phyloP scores from a whole-genome alignment of 2,329 filamentous ascomycete genomes.

The Cercospora citrullina region DNA sequence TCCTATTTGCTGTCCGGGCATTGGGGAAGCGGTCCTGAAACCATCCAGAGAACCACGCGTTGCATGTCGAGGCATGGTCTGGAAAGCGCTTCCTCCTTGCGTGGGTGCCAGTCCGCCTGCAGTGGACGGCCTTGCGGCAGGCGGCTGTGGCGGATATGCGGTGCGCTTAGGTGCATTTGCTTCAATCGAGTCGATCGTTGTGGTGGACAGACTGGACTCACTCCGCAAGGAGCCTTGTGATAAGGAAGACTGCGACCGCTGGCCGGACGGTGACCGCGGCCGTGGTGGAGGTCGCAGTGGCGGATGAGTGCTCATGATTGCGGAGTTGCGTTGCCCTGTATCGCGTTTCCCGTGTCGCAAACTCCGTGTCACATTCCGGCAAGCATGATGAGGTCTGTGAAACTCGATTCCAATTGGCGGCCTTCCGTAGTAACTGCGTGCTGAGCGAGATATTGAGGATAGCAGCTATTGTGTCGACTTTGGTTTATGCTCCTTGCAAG shows the following conservation, averaged over 20 bases:
- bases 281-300: slow-evolving; percentile 36
- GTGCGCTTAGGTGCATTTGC: slow-evolving; percentile 38
- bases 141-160: slow-evolving; percentile 39
- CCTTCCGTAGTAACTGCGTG: not conserved
- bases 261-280: slow-evolving; percentile 36
- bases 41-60: slow-evolving; percentile 40
- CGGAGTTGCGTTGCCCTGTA: not conserved
- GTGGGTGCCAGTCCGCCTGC: slow-evolving; percentile 36
- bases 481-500: not conserved
- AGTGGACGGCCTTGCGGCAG: slow-evolving; percentile 36
- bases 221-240: slow-evolving; percentile 38
- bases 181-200: slow-evolving; percentile 45
- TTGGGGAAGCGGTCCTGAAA: slow-evolving; percentile 34
- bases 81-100: slow-evolving; percentile 36
- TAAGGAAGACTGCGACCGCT: slow-evolving; percentile 37
- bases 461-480: not conserved
- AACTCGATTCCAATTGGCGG: not conserved
- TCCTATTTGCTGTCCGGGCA: slow-evolving; percentile 41
- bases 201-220: slow-evolving; percentile 38
- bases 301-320: slow-evolving; percentile 33
- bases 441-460: not conserved
- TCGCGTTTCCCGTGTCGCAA: not conserved
- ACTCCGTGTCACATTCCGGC: slow-evolving; percentile 3
- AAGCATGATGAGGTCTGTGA: not conserved
- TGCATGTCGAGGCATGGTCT: slow-evolving; percentile 39